Evolutionary conservation across 331 rosid genomes (phyloP), one percentile per base, ranked within the genome.

Genomic region (Rhamnella rubrinervis): DNA sequence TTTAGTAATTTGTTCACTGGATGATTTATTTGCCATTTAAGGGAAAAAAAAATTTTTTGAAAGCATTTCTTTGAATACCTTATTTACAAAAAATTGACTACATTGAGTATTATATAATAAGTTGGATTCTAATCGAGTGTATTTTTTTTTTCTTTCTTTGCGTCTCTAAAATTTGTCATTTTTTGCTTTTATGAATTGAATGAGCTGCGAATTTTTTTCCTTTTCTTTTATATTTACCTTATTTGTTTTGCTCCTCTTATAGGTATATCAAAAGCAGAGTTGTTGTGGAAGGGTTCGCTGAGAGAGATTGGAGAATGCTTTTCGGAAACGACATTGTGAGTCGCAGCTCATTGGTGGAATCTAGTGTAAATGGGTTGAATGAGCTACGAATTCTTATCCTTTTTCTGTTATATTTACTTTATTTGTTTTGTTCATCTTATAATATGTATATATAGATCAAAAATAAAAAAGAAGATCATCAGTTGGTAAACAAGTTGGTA

Each of bases 21-120:
- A 47, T 66, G 71, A 25, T 28, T 59, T 23, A 18, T 53, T 57
- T 74, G 5, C 61, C 61, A 65, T 25, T 35, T 47, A 1, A 74
- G 59, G 78, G 8, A 46, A 49, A 8, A 5, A 18, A 8, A 5
- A 18, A 7, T 31, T 47, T 18, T 20, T 5, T 38, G 47, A 3
- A 9, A 23, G 53, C 40, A 41, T 44, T 14, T 41, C 31, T 13
- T 13, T 7, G 56, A 64, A 64, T 64, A 14, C 25, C 49, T 44
- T 44, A 12, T 44, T 2, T 44, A 14, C 38, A 64, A 6, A 41
- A 44, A n/a, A 20, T 41, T 31, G 35, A 31, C 31, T 2, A 26
- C 35, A 31, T 31, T 31, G 35, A 4, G 35, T 31, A 31, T 31
- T 31, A 31, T 31, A 3, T 3, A 31, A 31, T 31, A 31, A 31